Evolutionary conservation across 2,329 filamentous ascomycete genomes (phyloP), one percentile per base, ranked within the genome.

Genomic region (Exophiala calicioides): DNA sequence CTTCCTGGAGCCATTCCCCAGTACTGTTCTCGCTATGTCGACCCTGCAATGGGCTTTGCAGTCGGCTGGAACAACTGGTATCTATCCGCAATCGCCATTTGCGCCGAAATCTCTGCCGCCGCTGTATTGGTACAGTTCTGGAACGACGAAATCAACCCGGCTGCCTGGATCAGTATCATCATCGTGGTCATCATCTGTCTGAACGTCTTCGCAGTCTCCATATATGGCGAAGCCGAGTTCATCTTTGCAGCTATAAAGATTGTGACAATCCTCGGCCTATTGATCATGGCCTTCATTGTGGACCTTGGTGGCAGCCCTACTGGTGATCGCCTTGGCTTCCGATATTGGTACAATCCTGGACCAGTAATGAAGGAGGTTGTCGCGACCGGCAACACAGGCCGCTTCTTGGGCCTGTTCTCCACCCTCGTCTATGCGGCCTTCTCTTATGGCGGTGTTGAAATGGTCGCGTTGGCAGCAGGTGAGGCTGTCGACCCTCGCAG

Each of bases 41-140:
- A 82, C 56, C 75, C 77, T 3, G 75, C 75, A 10, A 65, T 83
- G 21, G 79, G 78, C 15, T 64, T 63, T 48, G 63, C 64, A 7
- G 57, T 61, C 27, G 62, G 62, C 19, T 67, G 65, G 63, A 61
- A 65, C 29, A 66, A 68, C 47, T 54, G 29, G 13, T 88, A 89
- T 62, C 83, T 78, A 27, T 90, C 83, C 84, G 75, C 81, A n/a
- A 80, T 84, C 46, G 88, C 85, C 0, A 86, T 81, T 57, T 84
- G 85, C 1, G 76, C 89, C 7, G 85, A 90, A 62, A 72, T 90
- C 26, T 86, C 78, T 0, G 82, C 81, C 12, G 77, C 79, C 16
- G 75, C 76, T 29, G 76, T 84, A 2, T 66, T 85, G 19, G 80
- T 85, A 50, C 67, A 79, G 55, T 83, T 76, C 58, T 85, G 81